phyloP scores from a whole-genome alignment of 2,329 filamentous ascomycete genomes.

The Aphanoascus verrucosus region DNA sequence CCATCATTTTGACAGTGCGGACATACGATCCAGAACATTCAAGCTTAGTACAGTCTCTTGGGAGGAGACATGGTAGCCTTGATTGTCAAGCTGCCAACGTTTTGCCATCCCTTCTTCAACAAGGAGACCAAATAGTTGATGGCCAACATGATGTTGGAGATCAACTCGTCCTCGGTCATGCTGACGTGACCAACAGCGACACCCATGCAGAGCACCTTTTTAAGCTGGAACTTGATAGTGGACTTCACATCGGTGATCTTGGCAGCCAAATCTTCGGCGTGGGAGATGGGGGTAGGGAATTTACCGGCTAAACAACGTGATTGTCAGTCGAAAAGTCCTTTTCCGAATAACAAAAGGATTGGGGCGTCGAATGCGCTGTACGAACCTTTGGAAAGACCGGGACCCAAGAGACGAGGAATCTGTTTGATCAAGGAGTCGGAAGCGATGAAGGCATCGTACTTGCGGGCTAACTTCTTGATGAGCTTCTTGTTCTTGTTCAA shows the following conservation, averaged over 20 bases:
- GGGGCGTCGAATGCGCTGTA: slow-evolving; percentile 21
- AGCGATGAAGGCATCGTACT: slow-evolving; percentile 99
- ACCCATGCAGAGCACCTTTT: slow-evolving; percentile 99
- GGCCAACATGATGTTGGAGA: slow-evolving; percentile 98
- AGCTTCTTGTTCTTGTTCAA: slow-evolving; percentile 99
- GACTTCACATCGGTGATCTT: slow-evolving; percentile 99
- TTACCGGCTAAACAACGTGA: slow-evolving; percentile 64
- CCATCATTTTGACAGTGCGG: not conserved
- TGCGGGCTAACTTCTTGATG: slow-evolving; percentile 99
- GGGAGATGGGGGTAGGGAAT: slow-evolving; percentile 97
- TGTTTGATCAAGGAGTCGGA: slow-evolving; percentile 98
- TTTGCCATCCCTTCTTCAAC: slow-evolving; percentile 99
- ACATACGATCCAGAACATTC: slow-evolving; percentile 11
- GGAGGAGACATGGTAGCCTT: slow-evolving; percentile 99
- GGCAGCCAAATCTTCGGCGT: slow-evolving; percentile 82
- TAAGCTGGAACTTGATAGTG: slow-evolving; percentile 99
- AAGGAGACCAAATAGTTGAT: slow-evolving; percentile 99
- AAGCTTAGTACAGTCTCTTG: slow-evolving; percentile 83
- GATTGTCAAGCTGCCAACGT: slow-evolving; percentile 98
- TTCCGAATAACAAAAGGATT: not conserved
- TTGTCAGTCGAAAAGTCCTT: slow-evolving; percentile 5
- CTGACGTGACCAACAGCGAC: slow-evolving; percentile 97
- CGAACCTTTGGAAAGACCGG: slow-evolving; percentile 89
- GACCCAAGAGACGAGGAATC: slow-evolving; percentile 98
- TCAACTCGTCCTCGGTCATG: slow-evolving; percentile 91